Evolutionary conservation across 192 early-diverging fungal genomes (phyloP).

Genomic region (Backusella tuberculispora): DNA sequence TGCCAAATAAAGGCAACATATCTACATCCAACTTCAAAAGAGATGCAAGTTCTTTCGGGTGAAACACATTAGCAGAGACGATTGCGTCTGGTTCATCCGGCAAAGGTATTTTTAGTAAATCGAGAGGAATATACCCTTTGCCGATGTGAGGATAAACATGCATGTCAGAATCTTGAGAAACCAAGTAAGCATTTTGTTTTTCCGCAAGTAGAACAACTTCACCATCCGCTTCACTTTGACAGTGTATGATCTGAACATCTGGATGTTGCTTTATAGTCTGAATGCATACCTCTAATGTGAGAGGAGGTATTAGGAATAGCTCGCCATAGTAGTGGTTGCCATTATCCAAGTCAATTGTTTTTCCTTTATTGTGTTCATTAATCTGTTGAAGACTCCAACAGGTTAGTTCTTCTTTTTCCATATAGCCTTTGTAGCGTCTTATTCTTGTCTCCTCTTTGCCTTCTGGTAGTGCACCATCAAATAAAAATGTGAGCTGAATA

Average conservation of each 20-base stretch:
- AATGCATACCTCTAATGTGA: constrained; percentile 50
- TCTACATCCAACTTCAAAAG: constrained; percentile 38
- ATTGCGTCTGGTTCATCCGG: not conserved
- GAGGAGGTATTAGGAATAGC: constrained; percentile 50
- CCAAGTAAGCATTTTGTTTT: constrained; percentile 46
- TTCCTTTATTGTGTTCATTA: constrained; percentile 13
- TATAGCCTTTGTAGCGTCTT: constrained; percentile 46
- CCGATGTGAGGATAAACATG: constrained; percentile 48
- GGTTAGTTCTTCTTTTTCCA: constrained; percentile 36
- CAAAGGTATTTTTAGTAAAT: constrained; percentile 37
- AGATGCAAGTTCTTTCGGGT: constrained; percentile 37
- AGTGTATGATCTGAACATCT: constrained; percentile 41
- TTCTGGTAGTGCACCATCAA: constrained; percentile 52
- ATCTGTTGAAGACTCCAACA: constrained; percentile 40
- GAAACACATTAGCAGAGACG: constrained; percentile 45
- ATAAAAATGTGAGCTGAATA: constrained; percentile 45
- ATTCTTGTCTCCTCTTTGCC: constrained; percentile 49
- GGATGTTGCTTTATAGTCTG: constrained; percentile 41
- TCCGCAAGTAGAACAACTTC: constrained; percentile 44
- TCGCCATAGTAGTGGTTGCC: constrained; percentile 33
- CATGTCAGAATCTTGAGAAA: constrained; percentile 58
- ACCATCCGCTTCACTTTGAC: constrained; percentile 53
- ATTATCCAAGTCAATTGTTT: not conserved
- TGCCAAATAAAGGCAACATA: constrained; percentile 52
- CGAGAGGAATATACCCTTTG: constrained; percentile 54